Conservation (phyloP, 768 basidiomycete species). For the Psilocybe sp. region DNA sequence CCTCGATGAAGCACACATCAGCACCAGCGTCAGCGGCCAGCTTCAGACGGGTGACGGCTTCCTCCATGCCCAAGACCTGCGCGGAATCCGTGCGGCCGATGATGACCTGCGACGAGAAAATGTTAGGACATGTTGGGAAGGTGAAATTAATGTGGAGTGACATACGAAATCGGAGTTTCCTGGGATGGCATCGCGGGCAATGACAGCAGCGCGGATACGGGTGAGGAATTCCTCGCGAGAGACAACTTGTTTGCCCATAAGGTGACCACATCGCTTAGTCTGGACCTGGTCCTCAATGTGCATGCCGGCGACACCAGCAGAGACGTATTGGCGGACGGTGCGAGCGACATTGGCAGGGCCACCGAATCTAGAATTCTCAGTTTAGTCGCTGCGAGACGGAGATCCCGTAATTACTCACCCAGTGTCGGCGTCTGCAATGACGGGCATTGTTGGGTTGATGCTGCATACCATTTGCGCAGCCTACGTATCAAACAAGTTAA, state of each 20-base stretch:
- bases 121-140: background rate
- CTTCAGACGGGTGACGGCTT: conserved; percentile 62
- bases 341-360: conserved; percentile 73
- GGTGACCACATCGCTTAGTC: conserved; percentile 75
- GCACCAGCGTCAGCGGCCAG: conserved; percentile 73
- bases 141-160: background rate
- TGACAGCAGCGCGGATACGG: conserved; percentile 74
- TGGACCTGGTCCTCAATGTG: conserved; percentile 84
- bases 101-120: conserved; percentile 43
- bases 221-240: conserved; percentile 73
- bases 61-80: conserved; percentile 78
- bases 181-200: conserved; percentile 73
- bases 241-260: conserved; percentile 78
- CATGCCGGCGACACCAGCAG: conserved; percentile 67
- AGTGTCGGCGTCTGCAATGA: conserved; percentile 79
- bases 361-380: conserved; percentile 43
- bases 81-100: conserved; percentile 78
- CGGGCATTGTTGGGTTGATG: conserved; percentile 59
- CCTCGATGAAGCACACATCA: conserved; percentile 81
- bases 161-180: conserved; percentile 70
- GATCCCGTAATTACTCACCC: conserved; percentile 38
- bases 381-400: background rate
- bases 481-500: conserved; percentile 22
- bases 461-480: conserved; percentile 71
- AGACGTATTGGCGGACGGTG: conserved; percentile 64